Base-by-base conservation (phyloP, 1,284 basidiomycete genomes). In the Phellopilus nigrolimitatus region DNA sequence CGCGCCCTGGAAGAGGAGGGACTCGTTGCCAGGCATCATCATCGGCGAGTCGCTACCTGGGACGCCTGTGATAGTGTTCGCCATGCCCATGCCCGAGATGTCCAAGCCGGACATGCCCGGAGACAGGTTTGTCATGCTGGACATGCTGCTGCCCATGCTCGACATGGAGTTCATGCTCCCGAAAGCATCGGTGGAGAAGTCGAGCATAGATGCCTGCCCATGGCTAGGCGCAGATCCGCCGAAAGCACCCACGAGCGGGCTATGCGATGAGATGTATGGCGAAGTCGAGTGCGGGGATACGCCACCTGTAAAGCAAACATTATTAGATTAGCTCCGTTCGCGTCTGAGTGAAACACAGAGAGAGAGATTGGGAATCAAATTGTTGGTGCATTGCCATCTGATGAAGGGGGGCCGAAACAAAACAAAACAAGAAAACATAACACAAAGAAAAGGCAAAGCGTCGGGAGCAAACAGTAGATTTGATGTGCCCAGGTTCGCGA, bases 11-110 rank as follows among this genome's bases (percentile, higher is more conserved):
- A 41, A 41, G n/a, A 53, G 51, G 12, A 45, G 21, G 17, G 51
- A 36, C 13, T 47, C 45, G 17, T 53, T 46, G 40, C 37, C 41
- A 7, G 33, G 9, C 12, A 53, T 41, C 38, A 48, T 41, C 21
- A 48, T 22, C 8, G 51, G 51, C 12, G 51, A 53, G 36, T 36
- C 36, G 30, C 19, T 48, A 36, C 10, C 22, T 30, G 43, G 13
- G 33, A 27, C 31, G 15, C 41, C 49, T 25, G 49, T 17, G 9
- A 36, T 51, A 4, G 27, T 49, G 48, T 19, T 41, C 48, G 41
- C 10, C 15, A 41, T 41, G 41, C 13, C 28, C 21, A 49, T 49
- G 17, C 27, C 40, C 4, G 38, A 27, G 17, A 49, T 39, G 5
- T 27, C 33, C 6, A 49, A n/a, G 15, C 30, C 40, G 27, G 10